These are phyloP conservation scores for Thecaphora frezii DNA, from an alignment of 1,284 basidiomycete species.

Conservation along the genomic window DNA sequence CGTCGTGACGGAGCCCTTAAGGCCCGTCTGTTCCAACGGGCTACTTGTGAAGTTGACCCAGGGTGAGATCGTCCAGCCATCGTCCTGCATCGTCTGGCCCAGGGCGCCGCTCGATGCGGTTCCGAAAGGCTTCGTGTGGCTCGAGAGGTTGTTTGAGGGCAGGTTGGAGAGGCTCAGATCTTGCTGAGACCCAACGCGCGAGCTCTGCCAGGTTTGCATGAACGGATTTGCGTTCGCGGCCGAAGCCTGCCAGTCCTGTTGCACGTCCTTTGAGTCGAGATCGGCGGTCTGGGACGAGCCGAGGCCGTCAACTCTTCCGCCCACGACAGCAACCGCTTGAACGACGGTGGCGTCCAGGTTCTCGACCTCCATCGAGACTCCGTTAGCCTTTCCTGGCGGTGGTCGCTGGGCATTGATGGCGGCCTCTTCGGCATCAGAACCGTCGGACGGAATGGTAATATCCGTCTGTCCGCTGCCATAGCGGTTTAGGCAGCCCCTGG, in stretches of 20 bases:
- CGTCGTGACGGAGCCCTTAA: too few relatives aligned
- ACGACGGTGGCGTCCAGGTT: neutral
- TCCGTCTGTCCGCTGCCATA: conserved; percentile 31
- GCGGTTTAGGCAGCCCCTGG: conserved; percentile 13
- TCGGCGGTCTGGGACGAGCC: too few relatives aligned
- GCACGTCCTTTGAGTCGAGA: conserved; percentile 15
- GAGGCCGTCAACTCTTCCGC: neutral
- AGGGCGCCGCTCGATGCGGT: conserved; percentile 24
- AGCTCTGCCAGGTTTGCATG: conserved; percentile 19
- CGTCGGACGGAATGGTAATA: conserved; percentile 20
- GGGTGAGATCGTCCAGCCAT: conserved; percentile 41
- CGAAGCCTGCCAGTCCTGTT: neutral
- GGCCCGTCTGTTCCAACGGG: too few relatives aligned
- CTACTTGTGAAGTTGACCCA: conserved; percentile 26
- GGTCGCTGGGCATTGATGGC: conserved; percentile 11
- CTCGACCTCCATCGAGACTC: conserved; percentile 8
- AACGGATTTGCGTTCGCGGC: conserved; percentile 6
- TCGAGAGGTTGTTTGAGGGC: conserved; percentile 12
- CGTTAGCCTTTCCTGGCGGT: too few relatives aligned
- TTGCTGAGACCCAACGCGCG: conserved; percentile 8
- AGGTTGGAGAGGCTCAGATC: conserved; percentile 22
- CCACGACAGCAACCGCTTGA: neutral
- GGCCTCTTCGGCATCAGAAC: conserved; percentile 11
- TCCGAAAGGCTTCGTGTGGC: conserved; percentile 17
- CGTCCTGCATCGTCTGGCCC: conserved; percentile 13